These are phyloP conservation scores for Cardamine occulta DNA, from an alignment of 345 rosid genomes.

Conservation along the genomic window DNA sequence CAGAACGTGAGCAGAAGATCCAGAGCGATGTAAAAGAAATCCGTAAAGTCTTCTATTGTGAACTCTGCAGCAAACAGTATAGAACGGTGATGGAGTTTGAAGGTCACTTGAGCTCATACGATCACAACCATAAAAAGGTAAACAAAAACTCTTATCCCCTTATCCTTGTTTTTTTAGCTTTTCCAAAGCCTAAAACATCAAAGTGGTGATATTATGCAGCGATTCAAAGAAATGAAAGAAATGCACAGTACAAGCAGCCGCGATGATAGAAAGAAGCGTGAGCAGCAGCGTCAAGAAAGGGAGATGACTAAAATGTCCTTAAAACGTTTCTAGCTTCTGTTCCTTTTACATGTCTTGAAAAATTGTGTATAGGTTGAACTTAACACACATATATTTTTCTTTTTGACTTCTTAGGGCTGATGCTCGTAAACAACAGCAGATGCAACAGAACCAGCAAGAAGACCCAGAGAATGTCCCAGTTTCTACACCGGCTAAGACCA, in stretches of 20 bases:
- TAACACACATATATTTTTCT: neutral
- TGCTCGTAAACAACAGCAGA: slow-evolving; percentile 75
- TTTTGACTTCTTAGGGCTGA: slow-evolving; percentile 61
- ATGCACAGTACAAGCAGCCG: slow-evolving; percentile 85
- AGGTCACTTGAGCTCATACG: slow-evolving; percentile 93
- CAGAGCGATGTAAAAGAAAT: slow-evolving; percentile 95
- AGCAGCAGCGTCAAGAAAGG: slow-evolving; percentile 84
- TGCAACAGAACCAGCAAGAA: slow-evolving; percentile 54
- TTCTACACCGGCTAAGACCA: slow-evolving; percentile 41
- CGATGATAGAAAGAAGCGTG: slow-evolving; percentile 92
- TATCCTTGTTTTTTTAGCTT: slow-evolving; percentile 6
- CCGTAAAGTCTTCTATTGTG: slow-evolving; percentile 86
- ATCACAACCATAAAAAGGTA: slow-evolving; percentile 99
- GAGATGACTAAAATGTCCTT: slow-evolving; percentile 88
- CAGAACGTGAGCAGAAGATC: slow-evolving; percentile 99
- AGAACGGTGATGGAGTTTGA: slow-evolving; percentile 96
- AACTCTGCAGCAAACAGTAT: slow-evolving; percentile 97
- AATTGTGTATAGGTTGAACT: neutral
- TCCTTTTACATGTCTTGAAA: neutral
- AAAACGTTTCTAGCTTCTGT: slow-evolving; percentile 43
- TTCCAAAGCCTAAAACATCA: neutral
- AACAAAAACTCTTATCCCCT: neutral
- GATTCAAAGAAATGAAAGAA: slow-evolving; percentile 96
- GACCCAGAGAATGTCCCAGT: slow-evolving; percentile 52
- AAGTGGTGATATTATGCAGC: slow-evolving; percentile 49